Evolutionary conservation across 1,139 yeast species (phyloP).

Genomic region (Pichia sp.): DNA sequence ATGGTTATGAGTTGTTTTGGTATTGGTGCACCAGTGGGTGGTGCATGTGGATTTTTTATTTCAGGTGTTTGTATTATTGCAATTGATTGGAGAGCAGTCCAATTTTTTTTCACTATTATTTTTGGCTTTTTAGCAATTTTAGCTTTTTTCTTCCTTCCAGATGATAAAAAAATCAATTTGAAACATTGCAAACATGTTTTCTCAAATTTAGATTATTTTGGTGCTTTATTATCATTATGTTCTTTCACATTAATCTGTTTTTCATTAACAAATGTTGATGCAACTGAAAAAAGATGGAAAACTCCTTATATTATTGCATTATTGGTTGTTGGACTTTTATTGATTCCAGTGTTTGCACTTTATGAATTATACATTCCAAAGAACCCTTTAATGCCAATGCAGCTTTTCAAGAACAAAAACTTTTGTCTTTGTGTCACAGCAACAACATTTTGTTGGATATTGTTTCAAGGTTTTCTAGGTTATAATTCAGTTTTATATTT

Average conservation of each 20-base stretch:
- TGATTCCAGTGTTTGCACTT: conserved; percentile 32
- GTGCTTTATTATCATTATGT: conserved; percentile 33
- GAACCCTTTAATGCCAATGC: conserved; percentile 41
- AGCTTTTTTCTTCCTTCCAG: conserved; percentile 31
- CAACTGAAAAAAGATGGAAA: conserved; percentile 36
- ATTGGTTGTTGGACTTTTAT: conserved; percentile 33
- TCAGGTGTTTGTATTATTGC: conserved; percentile 37
- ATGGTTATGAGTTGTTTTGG: conserved; percentile 37
- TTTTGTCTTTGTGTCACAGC: conserved; percentile 35
- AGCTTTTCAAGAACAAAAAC: conserved; percentile 33
- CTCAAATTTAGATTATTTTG: conserved; percentile 33
- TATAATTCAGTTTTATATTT: conserved; percentile 37
- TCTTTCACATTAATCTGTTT: conserved; percentile 38
- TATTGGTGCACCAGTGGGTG: conserved; percentile 43
- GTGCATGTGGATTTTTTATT: conserved; percentile 34
- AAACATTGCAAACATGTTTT: conserved; percentile 22
- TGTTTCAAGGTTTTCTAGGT: conserved; percentile 34
- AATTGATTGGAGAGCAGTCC: conserved; percentile 36
- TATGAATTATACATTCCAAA: conserved; percentile 35
- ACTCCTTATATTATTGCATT: conserved; percentile 41
- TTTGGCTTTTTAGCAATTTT: conserved; percentile 28
- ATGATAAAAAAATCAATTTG: conserved; percentile 26
- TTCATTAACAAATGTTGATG: conserved; percentile 37
- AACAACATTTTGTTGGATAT: conserved; percentile 34
- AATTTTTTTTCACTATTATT: conserved; percentile 35